Conservation (phyloP, 169 alveolate species). For the Cyclospora cayetanensis region DNA sequence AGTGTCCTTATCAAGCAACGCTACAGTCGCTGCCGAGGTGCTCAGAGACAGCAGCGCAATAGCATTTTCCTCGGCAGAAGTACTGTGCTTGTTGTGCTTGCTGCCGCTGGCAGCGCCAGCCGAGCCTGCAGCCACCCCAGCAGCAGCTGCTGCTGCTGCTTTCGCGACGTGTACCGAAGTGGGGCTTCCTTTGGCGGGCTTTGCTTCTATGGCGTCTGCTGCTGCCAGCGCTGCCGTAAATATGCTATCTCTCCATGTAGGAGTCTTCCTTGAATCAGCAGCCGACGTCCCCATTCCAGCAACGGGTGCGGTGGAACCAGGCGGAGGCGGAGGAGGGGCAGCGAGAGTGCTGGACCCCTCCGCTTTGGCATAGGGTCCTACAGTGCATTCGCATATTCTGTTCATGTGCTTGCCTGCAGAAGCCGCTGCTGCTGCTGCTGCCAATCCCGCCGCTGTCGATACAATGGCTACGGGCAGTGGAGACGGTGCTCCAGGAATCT, state of each 20-base stretch:
- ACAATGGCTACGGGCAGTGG: background rate
- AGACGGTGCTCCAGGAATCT: background rate
- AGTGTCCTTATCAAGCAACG: background rate
- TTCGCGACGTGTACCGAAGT: no score
- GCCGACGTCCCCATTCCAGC: background rate
- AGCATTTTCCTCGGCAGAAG: background rate
- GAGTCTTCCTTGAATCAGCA: background rate
- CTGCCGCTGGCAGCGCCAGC: no score
- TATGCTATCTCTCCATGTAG: background rate
- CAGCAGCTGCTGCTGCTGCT: constrained; percentile 18
- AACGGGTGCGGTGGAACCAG: background rate
- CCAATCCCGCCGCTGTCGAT: background rate
- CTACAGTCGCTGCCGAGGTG: background rate
- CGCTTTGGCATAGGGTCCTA: constrained; percentile 10
- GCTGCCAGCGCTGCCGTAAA: background rate
- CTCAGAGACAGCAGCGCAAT: background rate
- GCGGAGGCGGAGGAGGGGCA: background rate
- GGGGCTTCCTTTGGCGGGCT: no score
- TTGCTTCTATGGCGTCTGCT: background rate
- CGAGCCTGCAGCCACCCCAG: background rate
- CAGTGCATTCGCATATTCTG: background rate
- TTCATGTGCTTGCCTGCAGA: background rate
- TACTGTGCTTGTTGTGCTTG: background rate
- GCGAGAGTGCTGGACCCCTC: background rate
- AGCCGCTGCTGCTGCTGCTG: constrained; percentile 38